A percentile compares a stretch with the other conserved stretches of the same genome.
phyloP scores from a whole-genome alignment of 495 filamentous ascomycete species.

The Lepraria neglecta region DNA sequence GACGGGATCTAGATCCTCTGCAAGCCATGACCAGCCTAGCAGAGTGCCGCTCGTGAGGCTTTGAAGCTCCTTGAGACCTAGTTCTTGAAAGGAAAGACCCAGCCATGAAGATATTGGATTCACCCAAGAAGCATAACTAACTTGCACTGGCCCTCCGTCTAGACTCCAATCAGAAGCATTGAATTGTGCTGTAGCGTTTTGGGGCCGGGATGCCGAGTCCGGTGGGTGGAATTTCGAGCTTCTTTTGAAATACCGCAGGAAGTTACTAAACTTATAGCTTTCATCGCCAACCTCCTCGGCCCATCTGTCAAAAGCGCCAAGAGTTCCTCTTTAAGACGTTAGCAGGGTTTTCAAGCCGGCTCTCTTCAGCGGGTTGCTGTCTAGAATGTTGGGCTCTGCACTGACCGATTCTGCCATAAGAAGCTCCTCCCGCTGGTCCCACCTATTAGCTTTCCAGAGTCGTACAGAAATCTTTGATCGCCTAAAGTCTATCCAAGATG shows the following conservation, averaged over 20 bases:
- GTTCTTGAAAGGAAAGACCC: slow-evolving; percentile 27
- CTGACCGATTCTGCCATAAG: no score
- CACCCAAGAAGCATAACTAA: slow-evolving; percentile 37
- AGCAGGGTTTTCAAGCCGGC: no score
- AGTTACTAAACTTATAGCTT: slow-evolving; percentile 46
- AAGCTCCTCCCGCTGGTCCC: no score
- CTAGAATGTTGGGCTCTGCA: no score
- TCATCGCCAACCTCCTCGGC: slow-evolving; percentile 50
- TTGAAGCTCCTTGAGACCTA: slow-evolving; percentile 30
- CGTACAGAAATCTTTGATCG: no score
- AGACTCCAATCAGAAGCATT: slow-evolving; percentile 35
- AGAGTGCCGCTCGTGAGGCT: slow-evolving; percentile 36
- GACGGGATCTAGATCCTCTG: slow-evolving; percentile 26
- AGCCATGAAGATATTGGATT: slow-evolving; percentile 39
- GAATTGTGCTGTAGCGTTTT: slow-evolving; percentile 44
- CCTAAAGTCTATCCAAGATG: no score
- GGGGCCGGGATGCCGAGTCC: slow-evolving; percentile 27
- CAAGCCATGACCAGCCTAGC: slow-evolving; percentile 18
- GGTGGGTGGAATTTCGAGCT: slow-evolving; percentile 48
- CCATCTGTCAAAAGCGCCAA: no score
- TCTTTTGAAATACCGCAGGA: slow-evolving; percentile 51
- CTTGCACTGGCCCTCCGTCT: slow-evolving; percentile 42
- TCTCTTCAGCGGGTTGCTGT: no score
- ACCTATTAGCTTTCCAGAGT: no score
- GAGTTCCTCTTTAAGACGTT: no score